These are phyloP conservation scores for Echites panduratus DNA, from an alignment of 257 asterid species.

Conservation along the genomic window DNA sequence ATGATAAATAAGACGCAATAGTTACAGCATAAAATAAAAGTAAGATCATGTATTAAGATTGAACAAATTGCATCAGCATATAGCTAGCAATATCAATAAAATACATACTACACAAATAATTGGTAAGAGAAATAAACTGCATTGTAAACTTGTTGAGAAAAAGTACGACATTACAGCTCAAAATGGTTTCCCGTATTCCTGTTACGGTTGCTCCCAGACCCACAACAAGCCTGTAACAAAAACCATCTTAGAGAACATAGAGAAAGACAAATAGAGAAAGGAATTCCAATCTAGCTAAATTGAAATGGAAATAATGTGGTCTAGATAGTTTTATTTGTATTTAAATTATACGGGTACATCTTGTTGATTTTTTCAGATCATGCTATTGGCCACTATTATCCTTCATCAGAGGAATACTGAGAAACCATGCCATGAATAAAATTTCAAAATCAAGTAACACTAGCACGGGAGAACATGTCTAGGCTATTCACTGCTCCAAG, in stretches of 20 bases:
- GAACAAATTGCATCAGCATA: not conserved
- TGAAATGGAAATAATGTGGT: not conserved
- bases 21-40: slow-evolving; percentile 11
- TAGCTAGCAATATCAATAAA: not conserved
- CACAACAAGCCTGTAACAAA: slow-evolving; percentile 48
- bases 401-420: not conserved
- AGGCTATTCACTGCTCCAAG: not conserved
- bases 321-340: not conserved
- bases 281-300: slow-evolving; percentile 2
- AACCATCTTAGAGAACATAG: slow-evolving; percentile 4
- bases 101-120: not conserved
- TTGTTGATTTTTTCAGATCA: not conserved
- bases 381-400: not conserved
- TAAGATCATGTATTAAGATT: slow-evolving; percentile 4
- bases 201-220: slow-evolving; percentile 67
- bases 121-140: not conserved
- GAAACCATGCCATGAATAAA: not conserved
- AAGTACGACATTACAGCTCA: slow-evolving; percentile 25
- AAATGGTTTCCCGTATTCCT: slow-evolving; percentile 59
- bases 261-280: too few relatives aligned
- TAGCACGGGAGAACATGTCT: not conserved
- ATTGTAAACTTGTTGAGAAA: not conserved
- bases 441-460: not conserved
- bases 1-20: not conserved
- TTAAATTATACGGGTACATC: not conserved